phyloP scores from a whole-genome alignment of 2,329 filamentous ascomycete genomes.

The Fusarium sp. region DNA sequence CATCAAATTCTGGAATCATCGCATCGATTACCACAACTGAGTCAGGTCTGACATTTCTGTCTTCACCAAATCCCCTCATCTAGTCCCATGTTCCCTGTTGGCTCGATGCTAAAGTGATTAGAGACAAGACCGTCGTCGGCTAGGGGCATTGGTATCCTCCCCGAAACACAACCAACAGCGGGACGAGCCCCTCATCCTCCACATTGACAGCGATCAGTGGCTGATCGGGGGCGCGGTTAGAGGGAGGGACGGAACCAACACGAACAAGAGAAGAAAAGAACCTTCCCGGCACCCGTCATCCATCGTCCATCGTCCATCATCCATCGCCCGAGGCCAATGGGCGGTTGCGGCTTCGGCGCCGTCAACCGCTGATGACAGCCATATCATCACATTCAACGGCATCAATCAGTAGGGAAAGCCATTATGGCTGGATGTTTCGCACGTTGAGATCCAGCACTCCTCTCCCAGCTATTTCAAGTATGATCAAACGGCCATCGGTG shows the following conservation, averaged over 20 bases:
- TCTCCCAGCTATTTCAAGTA: not conserved
- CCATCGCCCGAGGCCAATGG: not conserved
- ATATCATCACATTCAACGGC: slow-evolving; percentile 1
- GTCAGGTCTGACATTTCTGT: not conserved
- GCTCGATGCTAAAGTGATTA: slow-evolving; percentile 31
- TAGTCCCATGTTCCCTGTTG: slow-evolving; percentile 35
- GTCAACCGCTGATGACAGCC: slow-evolving; percentile 11
- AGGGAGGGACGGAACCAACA: slow-evolving; percentile 21
- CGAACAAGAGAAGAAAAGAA: slow-evolving; percentile 4
- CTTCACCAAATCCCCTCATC: slow-evolving; percentile 6
- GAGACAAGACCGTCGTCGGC: slow-evolving; percentile 34
- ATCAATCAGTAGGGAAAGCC: not conserved
- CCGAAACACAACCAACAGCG: slow-evolving; percentile 39
- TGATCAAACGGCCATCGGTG: slow-evolving; percentile 12
- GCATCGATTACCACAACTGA: not conserved
- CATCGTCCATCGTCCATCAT: not conserved
- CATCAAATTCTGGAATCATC: not conserved
- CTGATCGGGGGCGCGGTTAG: slow-evolving; percentile 29
- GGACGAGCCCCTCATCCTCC: slow-evolving; percentile 27
- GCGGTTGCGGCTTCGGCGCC: slow-evolving; percentile 23
- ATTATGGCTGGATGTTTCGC: not conserved
- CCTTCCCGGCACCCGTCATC: slow-evolving; percentile 14
- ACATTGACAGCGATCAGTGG: slow-evolving; percentile 26
- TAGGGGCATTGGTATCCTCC: slow-evolving; percentile 35
- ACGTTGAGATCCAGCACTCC: not conserved